Percentiles rank a stretch among this genome's conserved stretches.
Evolutionary conservation across 768 basidiomycete species (phyloP).

Genomic region (Suillus subluteus): DNA sequence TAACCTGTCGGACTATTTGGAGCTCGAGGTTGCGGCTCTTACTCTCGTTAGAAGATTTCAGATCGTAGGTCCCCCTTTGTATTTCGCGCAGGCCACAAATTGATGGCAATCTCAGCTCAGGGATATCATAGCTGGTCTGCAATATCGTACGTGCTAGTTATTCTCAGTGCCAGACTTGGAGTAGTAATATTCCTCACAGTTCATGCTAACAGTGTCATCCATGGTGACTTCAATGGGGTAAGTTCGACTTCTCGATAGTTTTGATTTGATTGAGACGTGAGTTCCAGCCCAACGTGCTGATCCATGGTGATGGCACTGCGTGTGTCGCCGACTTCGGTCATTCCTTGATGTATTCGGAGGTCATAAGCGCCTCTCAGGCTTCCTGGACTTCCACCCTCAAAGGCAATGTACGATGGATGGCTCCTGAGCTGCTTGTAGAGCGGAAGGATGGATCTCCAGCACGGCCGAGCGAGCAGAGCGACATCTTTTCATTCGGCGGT

Average conservation of each 20-base stretch:
- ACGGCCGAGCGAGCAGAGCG: slow-evolving; percentile 31
- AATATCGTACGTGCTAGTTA: neutral
- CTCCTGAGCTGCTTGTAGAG: slow-evolving; percentile 38
- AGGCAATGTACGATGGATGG: slow-evolving; percentile 49
- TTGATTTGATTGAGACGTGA: slow-evolving; percentile 3
- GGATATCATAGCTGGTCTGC: neutral
- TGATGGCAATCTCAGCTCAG: neutral
- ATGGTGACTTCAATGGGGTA: slow-evolving; percentile 16
- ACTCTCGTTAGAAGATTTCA: slow-evolving; percentile 4
- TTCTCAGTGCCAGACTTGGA: neutral
- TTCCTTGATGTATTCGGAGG: slow-evolving; percentile 39
- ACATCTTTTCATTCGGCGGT: slow-evolving; percentile 47
- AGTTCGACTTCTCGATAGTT: neutral
- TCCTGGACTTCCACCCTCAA: neutral
- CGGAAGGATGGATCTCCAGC: neutral
- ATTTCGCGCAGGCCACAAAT: neutral
- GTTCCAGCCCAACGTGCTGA: slow-evolving; percentile 38
- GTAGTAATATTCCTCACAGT: slow-evolving; percentile 1
- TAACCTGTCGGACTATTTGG: slow-evolving; percentile 27
- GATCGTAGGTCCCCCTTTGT: slow-evolving; percentile 18
- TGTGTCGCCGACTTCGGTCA: slow-evolving; percentile 44
- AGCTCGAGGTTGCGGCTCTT: slow-evolving; percentile 14
- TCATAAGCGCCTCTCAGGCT: slow-evolving; percentile 22
- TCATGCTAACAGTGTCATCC: neutral
- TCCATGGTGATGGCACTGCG: slow-evolving; percentile 35